Base-by-base conservation (phyloP, 2,329 filamentous ascomycete genomes). In the Curvularia hawaiiensis region DNA sequence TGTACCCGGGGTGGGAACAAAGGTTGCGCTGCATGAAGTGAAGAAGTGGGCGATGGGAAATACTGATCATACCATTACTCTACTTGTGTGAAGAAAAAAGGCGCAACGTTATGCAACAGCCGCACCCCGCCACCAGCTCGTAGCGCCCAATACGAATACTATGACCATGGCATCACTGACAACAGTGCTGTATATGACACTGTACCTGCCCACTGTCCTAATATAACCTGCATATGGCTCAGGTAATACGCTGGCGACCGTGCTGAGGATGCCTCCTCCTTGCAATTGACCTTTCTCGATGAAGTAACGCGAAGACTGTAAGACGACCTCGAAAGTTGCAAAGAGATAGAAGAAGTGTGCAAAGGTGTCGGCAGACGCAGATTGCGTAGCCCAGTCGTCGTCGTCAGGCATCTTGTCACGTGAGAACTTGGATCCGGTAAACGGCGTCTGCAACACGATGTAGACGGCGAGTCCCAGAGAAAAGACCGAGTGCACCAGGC, bases 331-430 rank as follows among this genome's bases (percentile, higher is more conserved):
- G 31, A 86, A 88, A 0, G 90, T 91, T 6, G 90, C 88, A 72
- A 94, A 95, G n/a, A 90, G 83, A 80, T 88, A 91, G 76, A 94
- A 92, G 76, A 92, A 88, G 60, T 83, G 81, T 45, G 79, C 79
- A 40, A 80, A 79, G 35, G 74, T 68, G 47, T 77, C 75, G 16
- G 76, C 72, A 30, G 79, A 75, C 1, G 68, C 70, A 8, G 76
- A 66, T 10, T 70, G 70, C 2, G 60, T 45, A 2, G 63, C 62
- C 67, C 73, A 76, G 58, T 72, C 71, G 22, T 73, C 65, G 16
- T 73, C 65, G 14, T 72, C 67, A n/a, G 63, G 41, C 7, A 61
- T 47, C 10, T 60, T 66, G 44, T 62, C 56, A 30, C 90, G 85
- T 67, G 87, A 84, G 7, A 83, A 65, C 70, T 85, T 85, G 31